These are phyloP conservation scores for Alternaria sp. DNA, from an alignment of 2,329 filamentous ascomycete genomes.

Conservation along the genomic window DNA sequence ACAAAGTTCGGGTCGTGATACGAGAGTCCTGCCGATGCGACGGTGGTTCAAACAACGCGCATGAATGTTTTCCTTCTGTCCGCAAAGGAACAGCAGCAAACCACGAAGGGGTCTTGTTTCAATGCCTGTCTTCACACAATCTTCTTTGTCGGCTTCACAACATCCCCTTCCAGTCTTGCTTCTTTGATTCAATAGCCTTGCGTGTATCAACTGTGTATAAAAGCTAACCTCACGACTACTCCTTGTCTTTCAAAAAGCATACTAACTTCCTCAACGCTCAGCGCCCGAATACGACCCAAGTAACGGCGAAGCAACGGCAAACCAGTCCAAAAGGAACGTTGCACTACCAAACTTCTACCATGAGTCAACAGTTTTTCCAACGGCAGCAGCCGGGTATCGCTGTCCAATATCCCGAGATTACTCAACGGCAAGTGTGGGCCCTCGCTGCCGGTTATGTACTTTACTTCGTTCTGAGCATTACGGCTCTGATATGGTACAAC, in stretches of 20 bases:
- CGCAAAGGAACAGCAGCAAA: background rate
- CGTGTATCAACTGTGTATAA: background rate
- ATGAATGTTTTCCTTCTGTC: background rate
- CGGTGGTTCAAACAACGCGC: background rate
- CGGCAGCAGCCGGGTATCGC: background rate
- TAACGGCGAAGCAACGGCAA: slow-evolving; percentile 1
- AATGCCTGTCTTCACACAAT: background rate
- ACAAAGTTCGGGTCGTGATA: background rate
- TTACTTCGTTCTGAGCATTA: background rate
- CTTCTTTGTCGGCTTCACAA: background rate
- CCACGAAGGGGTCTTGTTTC: background rate
- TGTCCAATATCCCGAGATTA: background rate
- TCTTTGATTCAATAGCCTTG: background rate
- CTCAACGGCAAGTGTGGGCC: background rate
- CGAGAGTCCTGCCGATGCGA: background rate
- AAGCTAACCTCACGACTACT: background rate
- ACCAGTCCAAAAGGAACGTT: background rate
- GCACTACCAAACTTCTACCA: background rate
- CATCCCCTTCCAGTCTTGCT: background rate
- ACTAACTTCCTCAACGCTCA: background rate
- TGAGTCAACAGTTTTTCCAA: background rate
- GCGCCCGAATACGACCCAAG: background rate
- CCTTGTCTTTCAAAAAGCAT: background rate
- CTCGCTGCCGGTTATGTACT: background rate
- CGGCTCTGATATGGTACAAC: background rate